Conservation (phyloP, 768 basidiomycete genomes). For the Hemileccinum impolitum region DNA sequence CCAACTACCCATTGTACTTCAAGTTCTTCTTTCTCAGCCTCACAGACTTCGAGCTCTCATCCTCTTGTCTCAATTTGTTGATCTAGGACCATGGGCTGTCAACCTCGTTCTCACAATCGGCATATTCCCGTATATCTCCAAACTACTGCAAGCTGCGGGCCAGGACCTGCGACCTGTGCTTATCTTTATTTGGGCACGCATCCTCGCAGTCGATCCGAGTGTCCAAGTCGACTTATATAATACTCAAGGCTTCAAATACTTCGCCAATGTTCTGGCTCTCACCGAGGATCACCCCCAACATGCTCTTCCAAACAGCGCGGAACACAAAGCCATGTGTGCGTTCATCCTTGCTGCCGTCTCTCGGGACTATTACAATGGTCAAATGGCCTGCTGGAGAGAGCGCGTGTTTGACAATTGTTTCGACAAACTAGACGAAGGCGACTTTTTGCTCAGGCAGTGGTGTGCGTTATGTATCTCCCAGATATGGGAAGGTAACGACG, state of each 20-base stretch:
- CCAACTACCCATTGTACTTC: constrained; percentile 95
- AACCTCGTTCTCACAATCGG: constrained; percentile 94
- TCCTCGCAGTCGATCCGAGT: constrained; percentile 91
- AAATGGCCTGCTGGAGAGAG: constrained; percentile 79
- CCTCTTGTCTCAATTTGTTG: constrained; percentile 94
- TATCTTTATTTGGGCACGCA: constrained; percentile 98
- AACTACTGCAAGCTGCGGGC: constrained; percentile 91
- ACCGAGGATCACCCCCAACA: constrained; percentile 54
- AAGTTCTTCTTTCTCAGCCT: constrained; percentile 93
- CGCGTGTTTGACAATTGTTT: constrained; percentile 86
- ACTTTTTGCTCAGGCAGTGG: constrained; percentile 95
- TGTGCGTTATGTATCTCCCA: constrained; percentile 88
- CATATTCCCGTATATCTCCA: constrained; percentile 98
- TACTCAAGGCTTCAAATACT: constrained; percentile 79
- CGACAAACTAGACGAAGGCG: constrained; percentile 79
- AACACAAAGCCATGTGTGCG: constrained; percentile 98
- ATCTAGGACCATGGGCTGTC: constrained; percentile 98
- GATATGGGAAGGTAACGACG: constrained; percentile 92
- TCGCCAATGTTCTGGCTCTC: constrained; percentile 70
- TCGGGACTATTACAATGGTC: constrained; percentile 85
- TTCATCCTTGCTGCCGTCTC: constrained; percentile 91
- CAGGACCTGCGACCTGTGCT: constrained; percentile 95
- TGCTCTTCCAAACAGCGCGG: constrained; percentile 85
- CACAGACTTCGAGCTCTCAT: constrained; percentile 95
- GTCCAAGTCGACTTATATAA: constrained; percentile 90